These are phyloP conservation scores for Arabidopsis suecica DNA, from an alignment of 345 rosid genomes.

Conservation along the genomic window DNA sequence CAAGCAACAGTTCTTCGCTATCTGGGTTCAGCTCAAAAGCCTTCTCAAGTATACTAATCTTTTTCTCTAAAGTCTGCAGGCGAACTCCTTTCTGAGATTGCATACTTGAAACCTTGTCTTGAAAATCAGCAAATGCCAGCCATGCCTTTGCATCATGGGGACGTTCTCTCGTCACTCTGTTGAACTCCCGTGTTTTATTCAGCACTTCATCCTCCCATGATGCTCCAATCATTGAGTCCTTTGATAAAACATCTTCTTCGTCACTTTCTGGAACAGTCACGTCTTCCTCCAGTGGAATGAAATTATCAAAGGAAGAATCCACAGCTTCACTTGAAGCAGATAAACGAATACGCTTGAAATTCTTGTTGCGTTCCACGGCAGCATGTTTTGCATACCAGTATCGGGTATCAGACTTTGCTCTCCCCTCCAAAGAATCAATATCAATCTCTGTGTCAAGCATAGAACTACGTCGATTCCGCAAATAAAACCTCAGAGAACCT, in stretches of 20 bases:
- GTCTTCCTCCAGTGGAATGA: constrained; percentile 65
- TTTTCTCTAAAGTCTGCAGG: constrained; percentile 86
- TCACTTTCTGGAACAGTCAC: constrained; percentile 44
- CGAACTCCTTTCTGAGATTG: constrained; percentile 87
- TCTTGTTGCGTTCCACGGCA: constrained; percentile 69
- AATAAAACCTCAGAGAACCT: constrained; percentile 47
- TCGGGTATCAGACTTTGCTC: constrained; percentile 71
- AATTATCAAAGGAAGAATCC: constrained; percentile 48
- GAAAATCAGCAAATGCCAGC: constrained; percentile 88
- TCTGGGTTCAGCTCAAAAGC: constrained; percentile 89
- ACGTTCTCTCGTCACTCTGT: constrained; percentile 73
- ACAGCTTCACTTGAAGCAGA: constrained; percentile 49
- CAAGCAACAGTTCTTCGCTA: constrained; percentile 76
- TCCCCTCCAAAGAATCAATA: constrained; percentile 65
- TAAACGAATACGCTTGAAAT: constrained; percentile 61
- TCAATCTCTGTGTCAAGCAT: constrained; percentile 69
- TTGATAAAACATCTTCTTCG: constrained; percentile 44
- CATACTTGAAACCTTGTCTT: constrained; percentile 78
- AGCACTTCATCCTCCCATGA: constrained; percentile 96
- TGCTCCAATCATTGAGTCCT: constrained; percentile 56
- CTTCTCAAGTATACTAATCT: constrained; percentile 91
- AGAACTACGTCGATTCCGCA: constrained; percentile 46
- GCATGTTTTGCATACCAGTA: constrained; percentile 88
- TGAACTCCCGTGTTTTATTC: constrained; percentile 78
- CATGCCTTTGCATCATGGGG: constrained; percentile 81